These are phyloP conservation scores for Monilinia vaccinii-corymbosi DNA, from an alignment of 2,329 filamentous ascomycete genomes.

Conservation along the genomic window DNA sequence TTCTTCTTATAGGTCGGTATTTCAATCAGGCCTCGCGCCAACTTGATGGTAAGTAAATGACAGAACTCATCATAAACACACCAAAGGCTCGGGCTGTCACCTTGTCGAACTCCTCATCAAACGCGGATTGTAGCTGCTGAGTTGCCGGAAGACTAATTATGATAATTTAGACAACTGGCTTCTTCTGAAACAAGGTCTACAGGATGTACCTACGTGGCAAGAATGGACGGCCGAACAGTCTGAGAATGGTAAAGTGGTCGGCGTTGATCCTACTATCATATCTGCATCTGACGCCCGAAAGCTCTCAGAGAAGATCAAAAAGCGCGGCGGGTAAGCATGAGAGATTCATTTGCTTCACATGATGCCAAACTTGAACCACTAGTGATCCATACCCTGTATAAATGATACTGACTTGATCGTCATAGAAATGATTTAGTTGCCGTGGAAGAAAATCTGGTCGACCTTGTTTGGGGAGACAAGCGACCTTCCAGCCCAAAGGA, in stretches of 20 bases:
- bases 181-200: slow-evolving; percentile 83
- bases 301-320: slow-evolving; percentile 77
- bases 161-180: slow-evolving; percentile 59
- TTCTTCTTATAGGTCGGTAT: slow-evolving; percentile 53
- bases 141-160: background rate
- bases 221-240: slow-evolving; percentile 88
- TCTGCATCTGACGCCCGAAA: slow-evolving; percentile 65
- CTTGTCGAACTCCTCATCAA: background rate
- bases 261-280: slow-evolving; percentile 82
- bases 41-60: slow-evolving; percentile 50
- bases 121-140: background rate
- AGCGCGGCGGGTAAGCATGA: slow-evolving; percentile 60
- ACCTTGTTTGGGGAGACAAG: slow-evolving; percentile 72
- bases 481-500: slow-evolving; percentile 69
- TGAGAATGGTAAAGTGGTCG: slow-evolving; percentile 78
- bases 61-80: background rate
- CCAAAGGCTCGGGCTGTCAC: background rate
- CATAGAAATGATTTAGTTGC: slow-evolving; percentile 50
- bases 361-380: background rate
- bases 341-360: background rate
- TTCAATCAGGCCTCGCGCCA: slow-evolving; percentile 94
- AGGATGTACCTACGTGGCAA: slow-evolving; percentile 94
- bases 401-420: background rate
- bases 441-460: slow-evolving; percentile 77
- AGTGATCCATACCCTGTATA: background rate